These are phyloP conservation scores for Aspergillus ostianus DNA, from an alignment of 495 filamentous ascomycete species.

Conservation along the genomic window DNA sequence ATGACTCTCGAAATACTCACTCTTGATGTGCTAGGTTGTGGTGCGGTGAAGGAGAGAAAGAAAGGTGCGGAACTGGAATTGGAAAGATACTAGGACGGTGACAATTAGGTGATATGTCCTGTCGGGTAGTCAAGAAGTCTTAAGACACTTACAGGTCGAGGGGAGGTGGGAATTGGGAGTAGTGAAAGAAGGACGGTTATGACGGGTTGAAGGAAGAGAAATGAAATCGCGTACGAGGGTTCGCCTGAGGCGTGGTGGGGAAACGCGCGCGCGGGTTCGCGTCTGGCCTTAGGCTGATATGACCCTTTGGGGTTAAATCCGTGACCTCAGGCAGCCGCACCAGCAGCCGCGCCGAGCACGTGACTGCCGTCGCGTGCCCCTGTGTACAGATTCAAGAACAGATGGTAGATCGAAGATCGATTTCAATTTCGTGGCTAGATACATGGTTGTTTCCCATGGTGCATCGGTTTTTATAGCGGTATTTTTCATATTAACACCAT, in stretches of 20 bases:
- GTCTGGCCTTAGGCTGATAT: constrained; percentile 40
- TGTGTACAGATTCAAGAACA: neutral
- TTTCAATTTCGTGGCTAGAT: neutral
- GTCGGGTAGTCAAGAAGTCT: no score
- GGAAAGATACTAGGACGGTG: neutral
- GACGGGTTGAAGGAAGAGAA: constrained; percentile 23
- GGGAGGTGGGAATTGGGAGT: neutral
- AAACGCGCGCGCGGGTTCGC: constrained; percentile 30
- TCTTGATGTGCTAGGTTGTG: constrained; percentile 30
- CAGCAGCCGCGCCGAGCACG: neutral
- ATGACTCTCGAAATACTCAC: constrained; percentile 25
- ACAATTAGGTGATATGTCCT: no score
- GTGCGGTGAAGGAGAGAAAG: constrained; percentile 7
- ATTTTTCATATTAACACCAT: neutral
- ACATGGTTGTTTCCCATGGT: neutral
- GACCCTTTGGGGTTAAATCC: constrained; percentile 29
- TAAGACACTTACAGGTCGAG: neutral
- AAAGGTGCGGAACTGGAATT: constrained; percentile 11
- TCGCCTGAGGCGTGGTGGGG: constrained; percentile 27
- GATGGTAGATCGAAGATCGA: neutral
- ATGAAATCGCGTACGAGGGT: constrained; percentile 36
- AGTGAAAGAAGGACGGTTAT: constrained; percentile 21
- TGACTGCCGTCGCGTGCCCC: neutral
- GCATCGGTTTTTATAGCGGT: neutral
- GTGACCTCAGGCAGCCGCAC: constrained; percentile 1